Evolutionary conservation across 1,284 basidiomycete species (phyloP), one percentile per base, ranked within the genome.

Genomic region (Naganishia albida): DNA sequence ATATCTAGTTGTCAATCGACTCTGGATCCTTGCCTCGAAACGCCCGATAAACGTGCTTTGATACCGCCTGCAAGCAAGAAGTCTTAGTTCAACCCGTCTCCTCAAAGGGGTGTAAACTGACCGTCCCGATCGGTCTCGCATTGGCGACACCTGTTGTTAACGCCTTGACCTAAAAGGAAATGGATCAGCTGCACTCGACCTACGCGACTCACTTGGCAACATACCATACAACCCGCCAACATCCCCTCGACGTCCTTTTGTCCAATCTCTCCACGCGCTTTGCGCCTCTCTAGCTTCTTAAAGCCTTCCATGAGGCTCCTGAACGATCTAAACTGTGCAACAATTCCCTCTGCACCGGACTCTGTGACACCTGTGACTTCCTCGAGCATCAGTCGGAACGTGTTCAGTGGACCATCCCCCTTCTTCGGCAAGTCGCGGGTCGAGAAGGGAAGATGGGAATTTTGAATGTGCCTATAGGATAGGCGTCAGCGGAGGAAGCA

Each of bases 281-380:
- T 56, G 1, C 54, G 48, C 28, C 68, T 48, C 63, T 78, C 77
- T 7, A 71, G 70, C 43, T 49, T 53, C 42, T 78, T 76, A 52
- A 72, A 80, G n/a, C 71, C 73, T 25, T 70, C 68, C 64, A 80
- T 80, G 55, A 80, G 50, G 0, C 67, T 64, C 39, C 69, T 66
- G 67, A 78, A 78, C 0, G 72, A 72, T 0, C 68, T 65, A 43
- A 74, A 76, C 51, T 70, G 68, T 0, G 67, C 63, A 0, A 71
- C 68, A 38, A 80, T 75, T 2, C 75, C 74, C 3, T 63, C 62
- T 1, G 78, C 73, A 0, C 75, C 77, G 16, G 71, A 73, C 3
- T 70, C 59, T 1, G 79, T 80, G 28, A 80, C 70, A 1, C 77
- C 75, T 44, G 75, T 74, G 2, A 80, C 72, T 56, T 78, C 76